Evolutionary conservation across 306 rosid species (phyloP).

Genomic region (Dryas octopetala): DNA sequence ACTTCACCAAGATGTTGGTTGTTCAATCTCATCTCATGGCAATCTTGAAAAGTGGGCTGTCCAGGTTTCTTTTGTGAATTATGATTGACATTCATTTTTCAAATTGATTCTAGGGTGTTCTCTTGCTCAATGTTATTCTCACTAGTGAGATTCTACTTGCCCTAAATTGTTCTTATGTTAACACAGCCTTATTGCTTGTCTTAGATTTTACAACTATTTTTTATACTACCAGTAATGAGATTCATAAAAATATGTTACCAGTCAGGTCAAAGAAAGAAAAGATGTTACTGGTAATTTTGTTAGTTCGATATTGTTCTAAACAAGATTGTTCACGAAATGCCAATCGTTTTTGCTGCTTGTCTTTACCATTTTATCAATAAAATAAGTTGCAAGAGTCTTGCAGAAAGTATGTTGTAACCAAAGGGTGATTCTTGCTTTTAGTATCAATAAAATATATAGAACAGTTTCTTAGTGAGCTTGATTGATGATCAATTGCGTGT

Average conservation of each 20-base stretch:
- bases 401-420: background rate
- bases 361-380: background rate
- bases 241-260: too few relatives aligned
- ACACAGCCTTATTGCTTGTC: background rate
- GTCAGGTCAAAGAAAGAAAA: background rate
- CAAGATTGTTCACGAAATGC: background rate
- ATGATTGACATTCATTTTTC: constrained; percentile 2
- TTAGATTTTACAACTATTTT: background rate
- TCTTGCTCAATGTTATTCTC: constrained; percentile 90
- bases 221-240: too few relatives aligned
- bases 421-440: background rate
- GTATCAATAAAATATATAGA: background rate
- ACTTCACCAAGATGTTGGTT: constrained; percentile 76
- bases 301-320: background rate
- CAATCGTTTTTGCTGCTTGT: background rate
- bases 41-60: constrained; percentile 89
- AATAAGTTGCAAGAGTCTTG: background rate
- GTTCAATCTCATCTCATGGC: constrained; percentile 76
- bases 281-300: background rate
- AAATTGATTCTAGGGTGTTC: constrained; percentile 70
- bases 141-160: constrained; percentile 52
- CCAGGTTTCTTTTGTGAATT: constrained; percentile 34
- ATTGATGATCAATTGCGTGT: background rate
- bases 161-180: background rate
- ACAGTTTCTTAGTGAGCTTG: too few relatives aligned